phyloP scores from a whole-genome alignment of 306 rosid species.

The Trifolium dubium region DNA sequence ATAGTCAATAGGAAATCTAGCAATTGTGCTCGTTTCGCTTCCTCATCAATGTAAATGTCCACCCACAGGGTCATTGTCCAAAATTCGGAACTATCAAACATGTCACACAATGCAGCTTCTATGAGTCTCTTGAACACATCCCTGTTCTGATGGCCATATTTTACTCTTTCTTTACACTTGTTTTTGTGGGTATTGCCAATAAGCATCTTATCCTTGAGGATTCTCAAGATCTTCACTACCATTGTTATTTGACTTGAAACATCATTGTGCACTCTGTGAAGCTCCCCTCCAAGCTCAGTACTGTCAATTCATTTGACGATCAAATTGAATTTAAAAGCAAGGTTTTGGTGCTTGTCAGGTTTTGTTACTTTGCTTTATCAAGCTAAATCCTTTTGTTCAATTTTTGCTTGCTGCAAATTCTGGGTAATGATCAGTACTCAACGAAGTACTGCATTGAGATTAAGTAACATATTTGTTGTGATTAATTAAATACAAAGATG shows the following conservation, averaged over 20 bases:
- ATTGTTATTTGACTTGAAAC: background rate
- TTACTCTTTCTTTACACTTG: background rate
- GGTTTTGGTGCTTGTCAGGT: background rate
- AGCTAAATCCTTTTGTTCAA: background rate
- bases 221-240: background rate
- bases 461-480: too few relatives aligned
- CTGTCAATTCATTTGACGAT: background rate
- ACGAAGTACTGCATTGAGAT: background rate
- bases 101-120: background rate
- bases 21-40: too few relatives aligned
- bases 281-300: background rate
- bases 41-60: background rate
- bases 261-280: background rate
- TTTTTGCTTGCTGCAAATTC: background rate
- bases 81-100: background rate
- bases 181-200: background rate
- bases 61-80: background rate
- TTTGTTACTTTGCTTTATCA: background rate
- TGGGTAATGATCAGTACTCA: background rate
- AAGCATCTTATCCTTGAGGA: background rate
- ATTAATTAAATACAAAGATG: too few relatives aligned
- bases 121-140: background rate
- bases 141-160: background rate
- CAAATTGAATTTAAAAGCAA: background rate
- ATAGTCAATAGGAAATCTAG: background rate